A percentile compares a stretch with the other conserved stretches of the same genome.
These are phyloP conservation scores for Gastrolobium bilobum DNA, from an alignment of 306 rosid genomes.

Conservation along the genomic window DNA sequence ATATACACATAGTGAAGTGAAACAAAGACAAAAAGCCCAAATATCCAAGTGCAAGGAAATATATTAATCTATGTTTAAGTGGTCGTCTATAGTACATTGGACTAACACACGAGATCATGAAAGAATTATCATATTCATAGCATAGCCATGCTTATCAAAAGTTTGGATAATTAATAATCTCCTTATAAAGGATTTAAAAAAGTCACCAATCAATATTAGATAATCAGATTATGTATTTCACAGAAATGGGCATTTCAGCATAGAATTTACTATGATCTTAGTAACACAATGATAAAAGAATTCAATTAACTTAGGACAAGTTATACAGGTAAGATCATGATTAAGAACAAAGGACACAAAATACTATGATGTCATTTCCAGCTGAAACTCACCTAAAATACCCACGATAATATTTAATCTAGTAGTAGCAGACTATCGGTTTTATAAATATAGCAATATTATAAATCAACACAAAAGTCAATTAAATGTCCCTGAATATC, in stretches of 20 bases:
- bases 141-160: neutral
- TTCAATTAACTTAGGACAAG: neutral
- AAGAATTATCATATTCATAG: neutral
- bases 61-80: neutral
- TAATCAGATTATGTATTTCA: neutral
- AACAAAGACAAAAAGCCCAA: neutral
- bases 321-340: neutral
- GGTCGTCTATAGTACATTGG: neutral
- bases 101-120: slow-evolving; percentile 2
- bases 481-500: neutral
- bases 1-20: too few relatives aligned
- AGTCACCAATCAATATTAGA: neutral
- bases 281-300: neutral
- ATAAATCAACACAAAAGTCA: neutral
- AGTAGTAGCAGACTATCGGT: neutral
- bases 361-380: slow-evolving; percentile 9
- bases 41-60: neutral
- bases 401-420: neutral
- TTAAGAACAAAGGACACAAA: neutral
- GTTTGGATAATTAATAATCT: neutral
- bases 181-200: neutral
- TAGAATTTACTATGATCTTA: neutral
- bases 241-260: neutral
- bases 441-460: slow-evolving; percentile 1
- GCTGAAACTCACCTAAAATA: slow-evolving; percentile 6